Evolutionary conservation across 441 rosid species (phyloP).

Genomic region (Caryocar brasiliense): DNA sequence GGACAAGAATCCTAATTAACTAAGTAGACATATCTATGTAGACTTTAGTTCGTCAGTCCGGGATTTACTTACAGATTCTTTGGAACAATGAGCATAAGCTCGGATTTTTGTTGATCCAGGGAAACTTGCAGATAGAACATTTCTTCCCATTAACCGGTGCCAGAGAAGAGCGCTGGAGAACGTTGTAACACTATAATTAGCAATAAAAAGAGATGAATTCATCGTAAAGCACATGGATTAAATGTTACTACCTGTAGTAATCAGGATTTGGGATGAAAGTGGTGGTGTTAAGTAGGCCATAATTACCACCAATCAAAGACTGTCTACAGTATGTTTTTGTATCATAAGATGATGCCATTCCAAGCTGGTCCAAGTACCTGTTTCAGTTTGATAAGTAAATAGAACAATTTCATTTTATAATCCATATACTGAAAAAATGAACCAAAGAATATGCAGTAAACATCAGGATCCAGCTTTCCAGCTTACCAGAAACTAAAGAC

Average conservation of each 20-base stretch:
- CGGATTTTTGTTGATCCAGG: constrained; percentile 53
- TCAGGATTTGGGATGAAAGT: constrained; percentile 83
- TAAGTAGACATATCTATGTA: neutral
- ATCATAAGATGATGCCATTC: constrained; percentile 58
- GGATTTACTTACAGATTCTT: constrained; percentile 44
- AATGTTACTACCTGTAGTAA: constrained; percentile 93
- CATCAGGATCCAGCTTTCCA: neutral
- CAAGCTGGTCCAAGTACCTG: constrained; percentile 96
- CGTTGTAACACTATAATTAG: neutral
- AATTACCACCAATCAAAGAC: constrained; percentile 79
- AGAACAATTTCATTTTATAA: neutral
- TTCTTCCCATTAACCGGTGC: constrained; percentile 77
- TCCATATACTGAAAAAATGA: neutral
- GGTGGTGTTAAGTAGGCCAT: constrained; percentile 67
- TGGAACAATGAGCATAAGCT: constrained; percentile 72
- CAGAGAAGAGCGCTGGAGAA: constrained; percentile 71
- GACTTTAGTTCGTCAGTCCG: neutral
- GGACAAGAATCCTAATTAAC: neutral
- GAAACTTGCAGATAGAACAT: constrained; percentile 50
- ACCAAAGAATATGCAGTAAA: neutral
- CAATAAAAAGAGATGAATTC: no score
- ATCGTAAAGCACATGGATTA: neutral
- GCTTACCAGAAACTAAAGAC: constrained; percentile 89
- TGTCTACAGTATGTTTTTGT: constrained; percentile 90
- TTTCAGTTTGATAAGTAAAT: no score